Evolutionary conservation across 495 filamentous ascomycete species (phyloP).

Genomic region (Schizothecium vesticola): DNA sequence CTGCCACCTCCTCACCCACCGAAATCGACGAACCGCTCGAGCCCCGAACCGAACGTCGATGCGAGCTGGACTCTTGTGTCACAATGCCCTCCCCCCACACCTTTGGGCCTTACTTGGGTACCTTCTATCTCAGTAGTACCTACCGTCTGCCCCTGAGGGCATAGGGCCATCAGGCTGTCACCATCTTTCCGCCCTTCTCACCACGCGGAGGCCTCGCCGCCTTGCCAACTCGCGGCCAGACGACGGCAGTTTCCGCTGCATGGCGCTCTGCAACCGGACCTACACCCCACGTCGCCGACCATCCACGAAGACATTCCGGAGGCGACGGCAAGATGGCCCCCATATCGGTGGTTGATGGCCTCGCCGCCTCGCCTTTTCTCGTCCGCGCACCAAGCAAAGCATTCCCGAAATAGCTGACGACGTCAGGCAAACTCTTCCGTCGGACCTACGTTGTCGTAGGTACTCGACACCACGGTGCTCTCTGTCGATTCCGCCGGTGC

Average conservation of each 20-base stretch:
- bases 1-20: background rate
- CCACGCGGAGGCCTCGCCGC: background rate
- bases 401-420: background rate
- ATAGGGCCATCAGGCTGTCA: background rate
- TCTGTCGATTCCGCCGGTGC: background rate
- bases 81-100: background rate
- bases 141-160: background rate
- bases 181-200: background rate
- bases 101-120: background rate
- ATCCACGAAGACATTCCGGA: background rate
- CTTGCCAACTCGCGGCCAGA: background rate
- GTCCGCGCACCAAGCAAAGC: background rate
- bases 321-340: background rate
- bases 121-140: background rate
- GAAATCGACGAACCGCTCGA: background rate
- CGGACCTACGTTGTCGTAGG: background rate
- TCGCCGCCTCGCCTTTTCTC: background rate
- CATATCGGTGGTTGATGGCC: background rate
- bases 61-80: background rate
- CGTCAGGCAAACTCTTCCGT: background rate
- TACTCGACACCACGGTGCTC: background rate
- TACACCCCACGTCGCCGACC: background rate
- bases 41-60: background rate
- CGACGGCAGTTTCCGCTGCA: background rate
- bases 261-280: background rate